phyloP scores from a whole-genome alignment of 495 filamentous ascomycete genomes.

The Xylaria scruposa region DNA sequence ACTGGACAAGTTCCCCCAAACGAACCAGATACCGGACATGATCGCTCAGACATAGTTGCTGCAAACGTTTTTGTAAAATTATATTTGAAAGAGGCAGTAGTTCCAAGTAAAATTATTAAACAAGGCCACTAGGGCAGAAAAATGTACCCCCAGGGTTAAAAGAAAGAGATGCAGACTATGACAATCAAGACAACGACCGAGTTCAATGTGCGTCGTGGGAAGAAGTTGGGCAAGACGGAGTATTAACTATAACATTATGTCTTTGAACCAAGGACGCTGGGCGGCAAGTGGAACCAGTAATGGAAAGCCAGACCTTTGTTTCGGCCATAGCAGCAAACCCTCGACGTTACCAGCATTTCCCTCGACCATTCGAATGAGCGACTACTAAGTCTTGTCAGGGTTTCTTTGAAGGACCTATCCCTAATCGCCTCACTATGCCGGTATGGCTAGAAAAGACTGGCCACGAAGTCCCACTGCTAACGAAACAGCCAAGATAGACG shows the following conservation, averaged over 20 bases:
- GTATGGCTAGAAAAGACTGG: background rate
- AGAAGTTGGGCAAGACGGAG: background rate
- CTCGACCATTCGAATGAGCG: background rate
- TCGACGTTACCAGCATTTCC: background rate
- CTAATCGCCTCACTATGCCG: background rate
- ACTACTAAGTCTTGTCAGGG: background rate
- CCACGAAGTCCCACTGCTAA: background rate
- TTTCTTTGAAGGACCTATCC: background rate
- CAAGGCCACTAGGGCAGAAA: background rate
- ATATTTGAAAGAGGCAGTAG: background rate
- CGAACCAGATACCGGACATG: conserved; percentile 1
- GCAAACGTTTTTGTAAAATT: background rate
- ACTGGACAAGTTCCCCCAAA: conserved; percentile 20
- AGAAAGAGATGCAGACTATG: background rate
- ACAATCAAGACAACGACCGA: background rate
- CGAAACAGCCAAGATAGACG: conserved; percentile 2
- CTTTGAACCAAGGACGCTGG: background rate
- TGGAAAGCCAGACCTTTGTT: background rate
- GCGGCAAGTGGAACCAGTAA: background rate
- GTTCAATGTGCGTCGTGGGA: background rate
- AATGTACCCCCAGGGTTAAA: background rate
- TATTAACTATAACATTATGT: background rate
- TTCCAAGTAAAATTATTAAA: background rate
- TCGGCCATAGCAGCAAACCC: background rate
- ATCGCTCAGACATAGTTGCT: background rate